Percentiles rank a stretch among this genome's conserved stretches.
These are phyloP conservation scores for Lactarius sp. DNA, from an alignment of 768 basidiomycete genomes.

Conservation along the genomic window DNA sequence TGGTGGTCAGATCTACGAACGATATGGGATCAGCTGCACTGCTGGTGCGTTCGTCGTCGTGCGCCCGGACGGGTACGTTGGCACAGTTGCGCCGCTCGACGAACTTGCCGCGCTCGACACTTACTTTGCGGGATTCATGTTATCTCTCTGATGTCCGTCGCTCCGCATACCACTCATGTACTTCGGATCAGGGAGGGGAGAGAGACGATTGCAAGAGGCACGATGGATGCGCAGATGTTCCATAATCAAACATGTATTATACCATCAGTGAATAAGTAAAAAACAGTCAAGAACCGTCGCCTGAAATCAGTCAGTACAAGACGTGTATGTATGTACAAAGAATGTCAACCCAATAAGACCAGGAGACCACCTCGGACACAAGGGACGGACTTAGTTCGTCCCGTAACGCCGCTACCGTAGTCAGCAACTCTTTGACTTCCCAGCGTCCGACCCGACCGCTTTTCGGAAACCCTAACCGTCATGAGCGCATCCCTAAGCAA, in stretches of 20 bases:
- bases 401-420: conserved; percentile 46
- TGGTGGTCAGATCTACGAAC: conserved; percentile 52
- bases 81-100: conserved; percentile 49
- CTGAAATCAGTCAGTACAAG: too few relatives aligned
- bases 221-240: not conserved
- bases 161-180: too few relatives aligned
- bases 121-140: conserved; percentile 49
- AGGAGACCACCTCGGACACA: not conserved
- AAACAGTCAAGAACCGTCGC: not conserved
- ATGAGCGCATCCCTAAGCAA: conserved; percentile 62
- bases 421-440: conserved; percentile 49
- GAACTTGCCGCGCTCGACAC: conserved; percentile 34
- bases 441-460: conserved; percentile 28
- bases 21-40: conserved; percentile 46
- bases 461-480: conserved; percentile 43
- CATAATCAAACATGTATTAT: not conserved
- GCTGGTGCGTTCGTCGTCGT: conserved; percentile 50
- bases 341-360: not conserved
- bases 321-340: conserved; percentile 20
- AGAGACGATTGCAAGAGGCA: not conserved
- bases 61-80: conserved; percentile 65
- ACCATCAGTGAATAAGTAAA: not conserved
- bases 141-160: not conserved
- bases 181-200: too few relatives aligned
- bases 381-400: conserved; percentile 41